Conservation (phyloP, 768 basidiomycete genomes). For the Agrocybe praecox region DNA sequence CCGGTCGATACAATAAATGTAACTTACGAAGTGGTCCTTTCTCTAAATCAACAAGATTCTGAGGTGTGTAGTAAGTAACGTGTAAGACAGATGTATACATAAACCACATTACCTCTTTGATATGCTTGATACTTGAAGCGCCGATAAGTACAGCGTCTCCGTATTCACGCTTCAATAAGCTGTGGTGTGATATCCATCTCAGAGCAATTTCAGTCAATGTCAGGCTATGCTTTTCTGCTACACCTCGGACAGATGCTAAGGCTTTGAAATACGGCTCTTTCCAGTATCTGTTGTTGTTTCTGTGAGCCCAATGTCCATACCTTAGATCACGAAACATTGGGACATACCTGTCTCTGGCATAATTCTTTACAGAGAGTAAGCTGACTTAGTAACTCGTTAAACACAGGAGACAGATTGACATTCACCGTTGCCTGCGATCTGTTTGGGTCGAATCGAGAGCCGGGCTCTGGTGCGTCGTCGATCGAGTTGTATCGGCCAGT, state of each 20-base stretch:
- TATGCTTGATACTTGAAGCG: constrained; percentile 57
- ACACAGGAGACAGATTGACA: no score
- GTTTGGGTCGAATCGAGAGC: constrained; percentile 56
- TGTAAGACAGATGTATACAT: background rate
- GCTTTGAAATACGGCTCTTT: constrained; percentile 55
- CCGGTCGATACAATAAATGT: background rate
- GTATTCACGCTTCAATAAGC: constrained; percentile 43
- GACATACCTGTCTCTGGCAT: no score
- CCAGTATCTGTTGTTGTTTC: constrained; percentile 41
- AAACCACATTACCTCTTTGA: constrained; percentile 41
- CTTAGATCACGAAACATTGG: constrained; percentile 20
- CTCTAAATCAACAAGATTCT: constrained; percentile 55
- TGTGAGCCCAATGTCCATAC: no score
- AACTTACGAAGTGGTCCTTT: constrained; percentile 57
- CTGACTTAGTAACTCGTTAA: no score
- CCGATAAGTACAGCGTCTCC: constrained; percentile 63
- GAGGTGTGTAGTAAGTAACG: background rate
- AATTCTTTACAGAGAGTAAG: no score
- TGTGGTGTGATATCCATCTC: constrained; percentile 67
- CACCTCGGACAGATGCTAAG: constrained; percentile 42
- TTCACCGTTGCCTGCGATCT: constrained; percentile 23
- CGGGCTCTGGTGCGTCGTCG: constrained; percentile 45
- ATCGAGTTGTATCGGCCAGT: constrained; percentile 51
- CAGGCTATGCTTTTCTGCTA: constrained; percentile 36
- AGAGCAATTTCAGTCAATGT: constrained; percentile 57